Base-by-base conservation (phyloP, 2,329 filamentous ascomycete genomes). In the Decorospora gaudefroyi region DNA sequence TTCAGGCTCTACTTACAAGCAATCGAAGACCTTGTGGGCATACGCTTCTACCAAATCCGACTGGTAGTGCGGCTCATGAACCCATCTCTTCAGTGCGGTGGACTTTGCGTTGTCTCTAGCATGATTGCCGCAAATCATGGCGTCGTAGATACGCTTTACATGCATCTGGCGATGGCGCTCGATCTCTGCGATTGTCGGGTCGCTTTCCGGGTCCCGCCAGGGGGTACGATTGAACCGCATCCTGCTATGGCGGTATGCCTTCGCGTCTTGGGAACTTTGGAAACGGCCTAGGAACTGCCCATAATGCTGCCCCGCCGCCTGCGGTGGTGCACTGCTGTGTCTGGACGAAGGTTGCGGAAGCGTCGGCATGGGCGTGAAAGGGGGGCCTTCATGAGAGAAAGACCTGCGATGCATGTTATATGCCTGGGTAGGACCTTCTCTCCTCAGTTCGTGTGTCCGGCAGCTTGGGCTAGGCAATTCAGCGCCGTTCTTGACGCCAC, bases 21-120 rank as follows among this genome's bases (percentile, higher is more conserved):
- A 63, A 37, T 69, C 65, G 10, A 68, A 57, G 7, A 69, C 49
- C 31, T 68, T 68, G 42, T 69, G 63, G 5, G 64, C 57, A 28
- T 64, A 64, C 8, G 66, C 59, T 45, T 68, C 66, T 0, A 69
- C 58, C 1, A 67, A 39, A n/a, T 53, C 47, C 8, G 60, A 46
- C 1, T 57, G 46, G 35, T 69, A 68, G 33, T 65, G 62, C 3
- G 63, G 57, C 4, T 53, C 43, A 12, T 57, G 45, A 3, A 68
- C 64, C 66, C 66, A 69, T 46, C 66, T 48, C 35, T 65, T 63
- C 58, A 66, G 59, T 4, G 66, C 65, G 22, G 65, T 65, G 0
- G 64, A 68, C 2, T 46, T 43, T 1, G 43, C 19, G 21, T 69
- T 68, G 40, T 69, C 66, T 32, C 57, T 59, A 1, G 65, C 66